Base-by-base conservation (phyloP, 2,329 filamentous ascomycete species). In the Pseudocercospora ulei region DNA sequence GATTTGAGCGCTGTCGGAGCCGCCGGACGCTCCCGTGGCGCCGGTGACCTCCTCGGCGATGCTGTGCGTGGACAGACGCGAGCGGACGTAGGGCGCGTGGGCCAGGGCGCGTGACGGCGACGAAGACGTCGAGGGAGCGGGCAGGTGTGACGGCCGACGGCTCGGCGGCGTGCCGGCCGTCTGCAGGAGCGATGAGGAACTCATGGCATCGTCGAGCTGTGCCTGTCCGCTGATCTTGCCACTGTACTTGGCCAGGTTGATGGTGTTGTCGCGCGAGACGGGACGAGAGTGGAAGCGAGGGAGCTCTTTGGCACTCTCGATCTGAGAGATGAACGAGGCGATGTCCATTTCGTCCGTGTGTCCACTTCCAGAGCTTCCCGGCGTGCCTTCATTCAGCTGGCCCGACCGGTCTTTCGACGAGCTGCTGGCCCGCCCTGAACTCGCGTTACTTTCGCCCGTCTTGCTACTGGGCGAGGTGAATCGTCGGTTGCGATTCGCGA, bases 81-180 rank as follows among this genome's bases (percentile, higher is more conserved):
- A 95, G 12, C 88, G 88, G 17, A 96, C 85, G 7, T 87, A 86
- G 3, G 90, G 90, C 0, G 86, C 93, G 56, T 96, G 87, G 1
- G 87, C 85, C 0, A 94, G 56, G 88, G 85, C 6, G 82, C 66
- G 51, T n/a, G 82, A 84, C 1, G 87, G 87, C 6, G 87, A 95
- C 0, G 86, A 88, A 1, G 84, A 88, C 7, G 80, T 79, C 3
- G 87, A 95, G 65, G 78, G 73, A 4, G 71, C 70, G 12, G 76
- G 74, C 7, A 77, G 72, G 29, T 71, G 75, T 4, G 73, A 73
- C 1, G 86, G 71, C 37, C 83, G 80, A 60, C 86, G 83, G 44
- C 80, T 76, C 1, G 75, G 78, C 0, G 86, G 83, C 42, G 76
- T 82, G 3, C 82, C 85, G 0, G 85, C 90, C 24, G 83, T 76